Evolutionary conservation across 352 stramenopile species (phyloP), one percentile per base, ranked within the genome.

Genomic region (Hyaloperonospora brassicae): DNA sequence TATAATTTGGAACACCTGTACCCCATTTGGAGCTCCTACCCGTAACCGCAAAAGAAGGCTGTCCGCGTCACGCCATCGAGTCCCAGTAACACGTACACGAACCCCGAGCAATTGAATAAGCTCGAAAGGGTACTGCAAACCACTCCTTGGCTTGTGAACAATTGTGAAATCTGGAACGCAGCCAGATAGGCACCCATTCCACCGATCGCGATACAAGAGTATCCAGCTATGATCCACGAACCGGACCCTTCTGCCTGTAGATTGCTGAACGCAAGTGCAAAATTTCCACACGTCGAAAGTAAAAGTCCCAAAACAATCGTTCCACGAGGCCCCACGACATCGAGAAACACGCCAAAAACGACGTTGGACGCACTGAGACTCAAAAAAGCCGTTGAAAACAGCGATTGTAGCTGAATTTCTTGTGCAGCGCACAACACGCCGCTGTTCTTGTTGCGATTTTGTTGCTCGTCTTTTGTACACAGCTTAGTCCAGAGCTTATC

Each of bases 71-170:
- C 57, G 7, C 64, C 66, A 55, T 86, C 68, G 2, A 64, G 27
- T n/a, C 59, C 59, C 30, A 92, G 68, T 14, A 87, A 52, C 82
- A 92, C 89, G 57, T 89, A 92, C n/a, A 92, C 56, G 49, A 90
- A 92, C 1, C 82, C 79, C 3, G 79, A 92, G 23, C 79, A 88
- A 45, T 92, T 92, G 54, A 92, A 92, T 39, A 92, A 58, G 39
- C 82, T 92, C 14, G 82, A 89, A 14, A 89, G 58, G n/a, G 72
- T 81, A 38, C 79, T 89, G 59, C 79, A 92, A 34, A 89, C 77
- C 21, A 89, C 66, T 0, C 79, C 82, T 68, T 92, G 82, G 1
- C 79, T 71, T 49, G 84, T 64, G 46, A 83, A 92, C 3, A 92
- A 60, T 52, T 90, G 77, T 4, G 90, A 62, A n/a, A 92, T 68